phyloP scores from a whole-genome alignment of 2,329 filamentous ascomycete species.

The Chrysoporthe cubensis region DNA sequence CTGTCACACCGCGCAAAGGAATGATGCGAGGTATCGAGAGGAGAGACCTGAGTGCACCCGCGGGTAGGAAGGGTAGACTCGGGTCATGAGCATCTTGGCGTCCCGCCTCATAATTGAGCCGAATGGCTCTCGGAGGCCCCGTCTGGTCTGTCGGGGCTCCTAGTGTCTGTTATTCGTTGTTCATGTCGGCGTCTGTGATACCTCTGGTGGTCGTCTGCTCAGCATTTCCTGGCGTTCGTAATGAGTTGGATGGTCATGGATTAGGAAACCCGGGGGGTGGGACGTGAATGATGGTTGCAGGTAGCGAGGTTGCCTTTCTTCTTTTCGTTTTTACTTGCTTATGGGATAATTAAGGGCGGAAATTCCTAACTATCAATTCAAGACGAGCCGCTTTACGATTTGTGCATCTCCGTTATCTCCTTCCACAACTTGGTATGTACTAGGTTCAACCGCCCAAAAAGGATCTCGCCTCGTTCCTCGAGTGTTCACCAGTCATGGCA shows the following conservation, averaged over 20 bases:
- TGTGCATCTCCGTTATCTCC: not conserved
- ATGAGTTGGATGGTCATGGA: slow-evolving; percentile 7
- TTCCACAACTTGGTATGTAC: not conserved
- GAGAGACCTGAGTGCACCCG: slow-evolving; percentile 54
- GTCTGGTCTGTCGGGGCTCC: not conserved
- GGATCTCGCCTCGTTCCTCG: slow-evolving; percentile 65
- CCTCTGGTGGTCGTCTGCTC: slow-evolving; percentile 4
- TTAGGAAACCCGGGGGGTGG: not conserved
- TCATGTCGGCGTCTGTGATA: slow-evolving; percentile 5
- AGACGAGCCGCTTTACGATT: not conserved
- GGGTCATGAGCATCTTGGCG: slow-evolving; percentile 10
- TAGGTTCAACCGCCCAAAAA: slow-evolving; percentile 55
- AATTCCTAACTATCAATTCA: not conserved
- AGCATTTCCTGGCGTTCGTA: slow-evolving; percentile 27
- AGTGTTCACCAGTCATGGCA: slow-evolving; percentile 66
- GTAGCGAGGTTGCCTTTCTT: slow-evolving; percentile 4
- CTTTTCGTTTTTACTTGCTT: not conserved
- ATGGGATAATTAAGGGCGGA: not conserved
- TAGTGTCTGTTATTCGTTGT: not conserved
- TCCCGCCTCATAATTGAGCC: not conserved
- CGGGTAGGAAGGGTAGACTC: slow-evolving; percentile 25
- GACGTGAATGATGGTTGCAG: not conserved
- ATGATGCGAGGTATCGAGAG: slow-evolving; percentile 55
- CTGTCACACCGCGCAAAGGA: slow-evolving; percentile 63
- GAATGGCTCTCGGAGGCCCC: not conserved